Evolutionary conservation across 2,329 filamentous ascomycete species (phyloP).

Genomic region (Arthrinium puccinioides): DNA sequence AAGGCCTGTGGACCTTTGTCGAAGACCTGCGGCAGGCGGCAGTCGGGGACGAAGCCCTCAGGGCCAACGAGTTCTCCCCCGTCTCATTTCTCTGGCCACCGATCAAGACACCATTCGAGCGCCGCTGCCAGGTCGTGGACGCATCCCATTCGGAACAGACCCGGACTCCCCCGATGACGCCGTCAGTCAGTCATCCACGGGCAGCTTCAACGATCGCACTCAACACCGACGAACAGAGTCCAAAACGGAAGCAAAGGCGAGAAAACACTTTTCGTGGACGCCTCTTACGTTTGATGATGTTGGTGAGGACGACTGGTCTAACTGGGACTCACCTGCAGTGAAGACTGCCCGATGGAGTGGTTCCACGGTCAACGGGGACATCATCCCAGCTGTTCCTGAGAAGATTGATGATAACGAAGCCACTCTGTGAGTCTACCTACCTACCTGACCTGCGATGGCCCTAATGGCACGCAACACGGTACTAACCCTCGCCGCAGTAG

Average conservation of each 20-base stretch:
- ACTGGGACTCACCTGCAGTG: constrained; percentile 50
- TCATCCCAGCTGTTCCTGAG: constrained; percentile 37
- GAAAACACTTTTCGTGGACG: constrained; percentile 54
- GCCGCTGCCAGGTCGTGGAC: constrained; percentile 29
- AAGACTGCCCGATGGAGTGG: constrained; percentile 59
- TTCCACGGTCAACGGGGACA: constrained; percentile 45
- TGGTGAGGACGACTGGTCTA: constrained; percentile 58
- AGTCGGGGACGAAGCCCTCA: constrained; percentile 82
- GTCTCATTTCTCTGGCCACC: too few relatives aligned
- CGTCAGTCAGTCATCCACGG: constrained; percentile 23
- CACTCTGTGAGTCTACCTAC: constrained; percentile 31
- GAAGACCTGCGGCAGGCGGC: constrained; percentile 94
- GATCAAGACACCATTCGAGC: constrained; percentile 43
- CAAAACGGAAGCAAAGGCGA: constrained; percentile 29
- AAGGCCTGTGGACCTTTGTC: constrained; percentile 88
- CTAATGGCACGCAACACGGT: too few relatives aligned
- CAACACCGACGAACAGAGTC: constrained; percentile 22
- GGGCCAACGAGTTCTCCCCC: constrained; percentile 26
- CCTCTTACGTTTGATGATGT: constrained; percentile 48
- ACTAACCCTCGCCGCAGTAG: constrained; percentile 22
- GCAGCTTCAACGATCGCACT: constrained; percentile 17
- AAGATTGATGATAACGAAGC: constrained; percentile 36
- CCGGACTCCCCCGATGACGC: constrained; percentile 22
- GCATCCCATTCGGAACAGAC: constrained; percentile 35
- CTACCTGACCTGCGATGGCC: constrained; percentile 7